Base-by-base conservation (phyloP, 306 rosid genomes). In the Ormosia semicastrata region DNA sequence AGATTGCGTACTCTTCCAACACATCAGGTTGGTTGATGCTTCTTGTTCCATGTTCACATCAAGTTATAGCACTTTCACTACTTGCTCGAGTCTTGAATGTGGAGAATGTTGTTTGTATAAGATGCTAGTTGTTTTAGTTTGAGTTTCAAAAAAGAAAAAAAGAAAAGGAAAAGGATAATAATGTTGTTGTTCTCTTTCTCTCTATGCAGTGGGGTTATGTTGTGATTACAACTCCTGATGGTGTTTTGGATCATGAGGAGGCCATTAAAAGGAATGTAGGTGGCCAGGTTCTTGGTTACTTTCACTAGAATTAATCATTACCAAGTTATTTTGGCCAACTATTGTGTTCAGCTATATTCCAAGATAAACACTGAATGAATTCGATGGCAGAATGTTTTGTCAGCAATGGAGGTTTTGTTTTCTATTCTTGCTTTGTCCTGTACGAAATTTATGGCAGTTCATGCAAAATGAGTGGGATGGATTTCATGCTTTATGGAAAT, bases 201-300 rank as follows among this genome's bases (percentile, higher is more conserved):
- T 77, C 17, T 54, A 8, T 89, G 90, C 97, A 90, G 99, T 95
- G 99, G 99, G 99, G 99, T 81, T 92, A 93, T 88, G 92, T 95
- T 74, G 98, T 93, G 85, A 85, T 95, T 70, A 88, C 99, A 36
- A 93, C 99, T 56, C 98, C 99, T 0, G 97, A 95, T 30, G 98
- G 98, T 65, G 86, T 95, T 84, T 84, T 95, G 93, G 99, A 95
- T 87, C 97, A 95, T 60, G 99, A 95, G 85, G 98, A 90, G 87
- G 97, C 97, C 24, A 79, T 89, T 3, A 85, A 37, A 67, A 84
- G 88, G 73, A 92, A 93, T 43, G 97, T 87, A 67, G 90, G 95
- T 8, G 95, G 97, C 67, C 97, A 93, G 86, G 93, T 93, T 84
- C 92, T 91, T 80, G 97, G 94, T 71, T 93, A 88, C 79, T 91